phyloP scores from a whole-genome alignment of 345 rosid genomes.

The Rhizophora mangle region DNA sequence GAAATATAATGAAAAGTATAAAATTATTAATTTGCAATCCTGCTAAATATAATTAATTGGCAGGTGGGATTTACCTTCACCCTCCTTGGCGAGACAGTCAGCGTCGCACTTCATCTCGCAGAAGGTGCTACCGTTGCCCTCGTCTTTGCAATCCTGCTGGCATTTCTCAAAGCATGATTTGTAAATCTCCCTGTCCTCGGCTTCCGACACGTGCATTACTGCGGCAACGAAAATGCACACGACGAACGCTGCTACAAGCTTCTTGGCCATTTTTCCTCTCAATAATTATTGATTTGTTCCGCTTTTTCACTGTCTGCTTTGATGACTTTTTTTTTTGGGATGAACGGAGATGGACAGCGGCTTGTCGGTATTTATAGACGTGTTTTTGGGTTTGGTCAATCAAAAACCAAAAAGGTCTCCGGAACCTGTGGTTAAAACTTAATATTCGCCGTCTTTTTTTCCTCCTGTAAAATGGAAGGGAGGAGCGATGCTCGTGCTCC shows the following conservation, averaged over 20 bases:
- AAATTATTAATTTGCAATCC: too few relatives aligned
- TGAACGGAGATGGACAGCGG: background rate
- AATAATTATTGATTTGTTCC: background rate
- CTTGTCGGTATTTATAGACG: too few relatives aligned
- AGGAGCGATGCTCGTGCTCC: too few relatives aligned
- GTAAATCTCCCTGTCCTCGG: background rate
- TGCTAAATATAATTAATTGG: too few relatives aligned
- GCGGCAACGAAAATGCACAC: conserved; percentile 29
- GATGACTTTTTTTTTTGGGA: background rate
- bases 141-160: conserved; percentile 16
- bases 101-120: conserved; percentile 43
- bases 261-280: conserved; percentile 26
- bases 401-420: too few relatives aligned
- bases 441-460: too few relatives aligned
- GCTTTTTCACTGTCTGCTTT: background rate
- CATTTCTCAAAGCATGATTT: conserved; percentile 10
- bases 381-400: too few relatives aligned
- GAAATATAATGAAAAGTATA: too few relatives aligned
- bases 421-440: too few relatives aligned
- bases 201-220: background rate
- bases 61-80: background rate
- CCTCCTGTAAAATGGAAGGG: too few relatives aligned
- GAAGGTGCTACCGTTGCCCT: conserved; percentile 14
- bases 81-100: conserved; percentile 17
- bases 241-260: conserved; percentile 28